These are phyloP conservation scores for Plenodomus lindquistii DNA, from an alignment of 2,329 filamentous ascomycete genomes.

Conservation along the genomic window DNA sequence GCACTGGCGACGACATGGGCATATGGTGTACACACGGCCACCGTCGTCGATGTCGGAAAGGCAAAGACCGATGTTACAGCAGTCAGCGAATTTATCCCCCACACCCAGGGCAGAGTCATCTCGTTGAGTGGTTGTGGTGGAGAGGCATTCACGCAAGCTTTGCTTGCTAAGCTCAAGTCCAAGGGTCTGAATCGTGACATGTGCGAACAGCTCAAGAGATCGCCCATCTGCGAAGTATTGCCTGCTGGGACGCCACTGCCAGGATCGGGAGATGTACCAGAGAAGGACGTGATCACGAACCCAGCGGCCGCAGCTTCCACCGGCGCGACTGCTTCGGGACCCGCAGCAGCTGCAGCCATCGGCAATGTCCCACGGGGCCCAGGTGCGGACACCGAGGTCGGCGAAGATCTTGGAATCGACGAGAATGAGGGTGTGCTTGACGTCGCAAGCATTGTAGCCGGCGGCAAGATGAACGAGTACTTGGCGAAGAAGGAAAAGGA, in stretches of 20 bases:
- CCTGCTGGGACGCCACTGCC: constrained; percentile 59
- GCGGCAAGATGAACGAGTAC: constrained; percentile 80
- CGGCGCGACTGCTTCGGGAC: constrained; percentile 53
- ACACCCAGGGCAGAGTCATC: constrained; percentile 67
- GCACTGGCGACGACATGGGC: constrained; percentile 79
- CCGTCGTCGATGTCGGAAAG: constrained; percentile 87
- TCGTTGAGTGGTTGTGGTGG: constrained; percentile 74
- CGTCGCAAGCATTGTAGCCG: constrained; percentile 82
- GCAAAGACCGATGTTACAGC: constrained; percentile 93
- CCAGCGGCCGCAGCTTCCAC: constrained; percentile 62
- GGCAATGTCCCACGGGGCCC: constrained; percentile 56
- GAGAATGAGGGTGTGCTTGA: constrained; percentile 77
- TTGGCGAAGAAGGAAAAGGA: constrained; percentile 82
- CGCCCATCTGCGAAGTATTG: constrained; percentile 65
- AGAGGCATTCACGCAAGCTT: constrained; percentile 77
- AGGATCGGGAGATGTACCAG: constrained; percentile 49
- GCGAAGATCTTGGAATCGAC: constrained; percentile 53
- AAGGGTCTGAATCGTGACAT: constrained; percentile 64
- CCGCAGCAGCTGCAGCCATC: constrained; percentile 48
- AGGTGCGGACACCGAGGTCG: constrained; percentile 59
- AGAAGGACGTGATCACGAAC: constrained; percentile 49
- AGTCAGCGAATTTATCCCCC: constrained; percentile 78
- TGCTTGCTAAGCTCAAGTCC: constrained; percentile 66
- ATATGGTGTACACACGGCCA: constrained; percentile 80
- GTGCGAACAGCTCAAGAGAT: constrained; percentile 68